Evolutionary conservation across 164 flowering plant genomes (phyloP).

Genomic region (Taxillus chinensis): DNA sequence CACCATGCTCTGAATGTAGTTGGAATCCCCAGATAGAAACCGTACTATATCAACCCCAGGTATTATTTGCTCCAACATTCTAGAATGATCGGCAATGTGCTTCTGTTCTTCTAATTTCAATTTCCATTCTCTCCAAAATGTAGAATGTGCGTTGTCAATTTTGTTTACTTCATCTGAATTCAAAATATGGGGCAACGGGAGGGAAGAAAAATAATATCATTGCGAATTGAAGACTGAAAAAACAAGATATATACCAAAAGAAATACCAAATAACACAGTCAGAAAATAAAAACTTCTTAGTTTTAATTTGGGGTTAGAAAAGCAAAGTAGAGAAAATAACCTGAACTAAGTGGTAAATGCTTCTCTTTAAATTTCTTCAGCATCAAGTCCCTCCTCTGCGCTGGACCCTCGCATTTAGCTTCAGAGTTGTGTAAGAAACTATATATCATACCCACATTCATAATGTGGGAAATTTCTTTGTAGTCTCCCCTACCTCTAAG

Average conservation of each 20-base stretch:
- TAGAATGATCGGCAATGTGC: slow-evolving; percentile 62
- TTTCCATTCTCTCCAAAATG: slow-evolving; percentile 97
- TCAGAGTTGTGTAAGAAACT: slow-evolving; percentile 59
- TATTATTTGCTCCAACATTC: slow-evolving; percentile 61
- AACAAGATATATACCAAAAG: neutral
- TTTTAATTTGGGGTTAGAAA: neutral
- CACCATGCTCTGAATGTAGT: slow-evolving; percentile 53
- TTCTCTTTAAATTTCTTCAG: slow-evolving; percentile 57
- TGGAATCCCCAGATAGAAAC: slow-evolving; percentile 63
- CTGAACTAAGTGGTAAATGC: slow-evolving; percentile 39
- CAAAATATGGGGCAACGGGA: slow-evolving; percentile 6
- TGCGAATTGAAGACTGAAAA: neutral
- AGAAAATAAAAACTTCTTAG: neutral
- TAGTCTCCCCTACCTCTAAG: slow-evolving; percentile 53
- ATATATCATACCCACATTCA: slow-evolving; percentile 85
- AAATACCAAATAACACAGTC: neutral
- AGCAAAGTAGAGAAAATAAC: slow-evolving; percentile 22
- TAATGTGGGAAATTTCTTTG: slow-evolving; percentile 60
- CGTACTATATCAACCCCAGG: slow-evolving; percentile 86
- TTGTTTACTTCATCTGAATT: slow-evolving; percentile 44
- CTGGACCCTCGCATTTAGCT: slow-evolving; percentile 46
- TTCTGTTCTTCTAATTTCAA: slow-evolving; percentile 76
- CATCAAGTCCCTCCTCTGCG: slow-evolving; percentile 61
- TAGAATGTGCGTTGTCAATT: slow-evolving; percentile 49
- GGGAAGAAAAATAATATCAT: neutral